Base-by-base conservation (phyloP, 108 stramenopile genomes). In the Asterionellopsis glacialis region DNA sequence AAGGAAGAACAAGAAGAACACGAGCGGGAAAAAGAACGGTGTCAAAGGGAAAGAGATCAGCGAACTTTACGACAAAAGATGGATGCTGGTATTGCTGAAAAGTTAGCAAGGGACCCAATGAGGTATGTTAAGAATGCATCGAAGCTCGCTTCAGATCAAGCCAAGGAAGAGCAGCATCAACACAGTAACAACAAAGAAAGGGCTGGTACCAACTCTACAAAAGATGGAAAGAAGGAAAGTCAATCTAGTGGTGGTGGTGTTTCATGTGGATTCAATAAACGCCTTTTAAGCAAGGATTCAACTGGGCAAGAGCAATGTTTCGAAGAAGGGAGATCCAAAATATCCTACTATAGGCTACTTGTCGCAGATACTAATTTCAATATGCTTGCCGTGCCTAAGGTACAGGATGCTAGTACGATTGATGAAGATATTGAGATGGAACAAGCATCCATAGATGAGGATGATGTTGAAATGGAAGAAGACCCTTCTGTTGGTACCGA, bases 41-140 rank as follows among this genome's bases (percentile, higher is more conserved):
- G 33, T 33, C 5, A 33, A 33, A 41, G 39, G 21, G 23, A 62
- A 69, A 59, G 77, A 45, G 86, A 91, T 66, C 74, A 85, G 51
- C 69, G 87, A 40, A 84, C 83, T 39, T 73, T 93, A 59, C 76
- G 81, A 51, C 82, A 89, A 51, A 63, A 84, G 12, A 45, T 72
- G 25, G 81, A 79, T 62, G 87, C 82, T 41, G 84, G 84, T 48
- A 69, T 78, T 69, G 90, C 79, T 5, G 90, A 91, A 64, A 66
- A 67, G 52, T 65, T 91, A 2, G 33, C 69, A 49, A 57, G 79
- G 22, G 90, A 91, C 63, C 90, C 90, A 51, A 63, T 88, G 54
- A 74, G 84, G 12, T 91, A 88, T 60, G 64, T 91, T 53, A 68
- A 68, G 18, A 77, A 91, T 67, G 85, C 80, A 15, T 67, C 59